Base-by-base conservation (phyloP, 176 grass and related monocot species). In the Cenchrus fungigraminus region DNA sequence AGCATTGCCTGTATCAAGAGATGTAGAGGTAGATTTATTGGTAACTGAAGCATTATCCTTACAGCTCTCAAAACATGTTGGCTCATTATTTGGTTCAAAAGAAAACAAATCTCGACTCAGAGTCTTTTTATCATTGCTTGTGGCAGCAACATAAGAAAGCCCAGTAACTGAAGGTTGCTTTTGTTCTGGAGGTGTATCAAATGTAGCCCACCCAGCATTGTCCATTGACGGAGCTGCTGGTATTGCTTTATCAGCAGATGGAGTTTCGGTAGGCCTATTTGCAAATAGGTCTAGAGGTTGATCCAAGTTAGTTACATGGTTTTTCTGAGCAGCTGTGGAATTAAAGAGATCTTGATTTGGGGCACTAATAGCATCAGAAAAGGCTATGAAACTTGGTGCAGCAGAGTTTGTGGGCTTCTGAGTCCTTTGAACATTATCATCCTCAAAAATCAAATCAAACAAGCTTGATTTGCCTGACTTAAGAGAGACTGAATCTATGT, bases 161-260 rank as follows among this genome's bases (percentile, higher is more conserved):
- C 37, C 73, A 78, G 80, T 88, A 31, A 68, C 65, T 69, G 71
- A 81, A 88, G 58, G 51, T 60, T 76, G 28, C 16, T 81, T 77
- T 79, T 77, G 76, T 56, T 84, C 73, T 77, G 86, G 91, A 80
- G 91, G 86, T 20, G 87, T 87, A 65, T 98, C 93, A 76, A 98
- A 98, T 79, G 93, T 98, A 65, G 91, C 93, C 95, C 95, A 98
- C 71, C 91, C 91, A 71, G 61, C 51, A 93, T 86, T 95, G 40
- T 85, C 80, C 56, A 81, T 78, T 55, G 80, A 86, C 5, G 60
- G 37, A 89, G 73, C 52, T 82, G 63, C 37, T 71, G 51, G 50
- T 64, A 61, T 52, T 28, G 29, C 12, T 65, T 70, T 90, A 83
- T 86, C 84, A 84, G 87, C 7, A 79, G 61, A 73, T 46, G 81